Base-by-base conservation (phyloP, 345 rosid genomes). In the Capsella bursapastoris region DNA sequence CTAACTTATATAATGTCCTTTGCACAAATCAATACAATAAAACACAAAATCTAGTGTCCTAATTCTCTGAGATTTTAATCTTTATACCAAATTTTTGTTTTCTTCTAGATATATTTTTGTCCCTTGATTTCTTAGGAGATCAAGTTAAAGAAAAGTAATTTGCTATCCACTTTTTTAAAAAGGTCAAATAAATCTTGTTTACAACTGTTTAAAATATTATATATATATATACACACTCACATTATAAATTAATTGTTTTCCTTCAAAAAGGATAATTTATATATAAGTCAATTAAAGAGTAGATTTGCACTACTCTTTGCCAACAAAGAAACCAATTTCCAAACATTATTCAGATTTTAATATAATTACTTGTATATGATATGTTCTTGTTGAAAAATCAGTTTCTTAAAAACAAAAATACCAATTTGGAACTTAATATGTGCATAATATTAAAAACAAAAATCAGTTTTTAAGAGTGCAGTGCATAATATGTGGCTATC, bases 11-110 rank as follows among this genome's bases (percentile, higher is more conserved):
- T 22, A 22, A 22, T 22, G 25, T 22, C 25, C 25, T 22, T 22
- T 22, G 25, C 25, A 22, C 25, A 22, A 22, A 22, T 22, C 25
- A 22, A 22, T 22, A 22, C 25, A 22, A 22, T 22, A 22, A 22
- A 22, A 22, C 25, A 22, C 25, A 22, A 22, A 22, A 22, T 22
- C 25, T 61, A 61, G 22, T 41, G 55, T 31, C 55, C 45, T 52
- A 53, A 52, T 56, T 74, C 13, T 67, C 18, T 44, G 18, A 45
- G 32, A 56, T 34, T 25, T 73, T 14, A 13, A 9, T 53, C 47
- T 15, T 37, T 43, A 55, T 55, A 73, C 22, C 47, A 43, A 9
- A 18, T 14, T 44, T 41, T 45, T 45, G 5, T 43, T n/a, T 14
- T 44, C 7, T 32, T 31, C 12, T 2, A 7, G 6, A 14, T 5